These are phyloP conservation scores for Globisporangium carolinianum DNA, from an alignment of 352 stramenopile species.

Conservation along the genomic window DNA sequence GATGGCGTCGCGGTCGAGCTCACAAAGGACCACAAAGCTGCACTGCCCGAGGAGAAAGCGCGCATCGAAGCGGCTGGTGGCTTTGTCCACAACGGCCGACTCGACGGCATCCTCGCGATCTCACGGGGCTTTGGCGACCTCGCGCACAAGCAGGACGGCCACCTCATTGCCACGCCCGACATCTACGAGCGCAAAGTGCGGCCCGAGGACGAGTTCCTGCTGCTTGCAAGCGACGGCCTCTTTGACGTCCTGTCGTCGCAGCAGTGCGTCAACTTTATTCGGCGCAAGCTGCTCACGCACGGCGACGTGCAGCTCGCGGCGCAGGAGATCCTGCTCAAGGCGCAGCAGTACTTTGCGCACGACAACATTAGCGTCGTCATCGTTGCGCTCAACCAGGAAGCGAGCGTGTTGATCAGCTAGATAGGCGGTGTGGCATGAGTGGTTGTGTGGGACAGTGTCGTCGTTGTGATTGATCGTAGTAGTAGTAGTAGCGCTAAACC, in stretches of 20 bases:
- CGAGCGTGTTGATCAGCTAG: conserved; percentile 11
- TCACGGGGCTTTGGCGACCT: conserved; percentile 87
- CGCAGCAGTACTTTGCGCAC: conserved; percentile 84
- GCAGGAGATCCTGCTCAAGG: conserved; percentile 84
- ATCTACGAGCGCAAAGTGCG: conserved; percentile 60
- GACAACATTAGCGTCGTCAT: conserved; percentile 91
- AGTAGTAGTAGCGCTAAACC: too few relatives aligned
- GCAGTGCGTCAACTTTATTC: conserved; percentile 87
- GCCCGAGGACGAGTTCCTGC: conserved; percentile 81
- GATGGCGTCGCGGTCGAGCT: conserved; percentile 70
- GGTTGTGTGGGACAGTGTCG: too few relatives aligned
- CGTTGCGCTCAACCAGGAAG: conserved; percentile 71
- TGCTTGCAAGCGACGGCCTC: conserved; percentile 88
- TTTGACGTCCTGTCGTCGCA: conserved; percentile 90
- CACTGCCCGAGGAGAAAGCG: conserved; percentile 60
- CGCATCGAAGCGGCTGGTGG: conserved; percentile 78
- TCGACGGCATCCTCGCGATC: conserved; percentile 85
- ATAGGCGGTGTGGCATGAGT: neutral
- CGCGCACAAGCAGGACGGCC: conserved; percentile 85
- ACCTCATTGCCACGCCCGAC: conserved; percentile 79
- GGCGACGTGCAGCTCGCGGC: conserved; percentile 86
- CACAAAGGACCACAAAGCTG: conserved; percentile 86
- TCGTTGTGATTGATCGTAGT: too few relatives aligned
- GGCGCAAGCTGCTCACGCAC: conserved; percentile 80
- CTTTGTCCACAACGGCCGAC: conserved; percentile 83